Conservation (phyloP, 768 basidiomycete genomes). For the Russula foetens region DNA sequence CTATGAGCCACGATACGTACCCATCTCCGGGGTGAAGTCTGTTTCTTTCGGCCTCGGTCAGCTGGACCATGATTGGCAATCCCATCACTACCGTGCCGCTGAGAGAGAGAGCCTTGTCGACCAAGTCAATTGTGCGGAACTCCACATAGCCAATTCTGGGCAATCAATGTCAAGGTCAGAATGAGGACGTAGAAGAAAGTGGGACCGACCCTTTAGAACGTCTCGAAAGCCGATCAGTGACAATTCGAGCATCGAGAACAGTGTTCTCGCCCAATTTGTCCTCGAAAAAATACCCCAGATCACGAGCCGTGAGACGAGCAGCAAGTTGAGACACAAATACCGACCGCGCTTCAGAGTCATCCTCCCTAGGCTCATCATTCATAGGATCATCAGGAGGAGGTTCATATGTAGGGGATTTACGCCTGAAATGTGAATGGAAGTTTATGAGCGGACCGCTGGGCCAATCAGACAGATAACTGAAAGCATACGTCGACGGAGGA, state of each 20-base stretch:
- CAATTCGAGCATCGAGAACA: constrained; percentile 93
- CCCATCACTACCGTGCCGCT: constrained; percentile 98
- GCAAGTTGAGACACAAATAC: constrained; percentile 98
- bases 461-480: constrained; percentile 8
- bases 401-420: constrained; percentile 67
- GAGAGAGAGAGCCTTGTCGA: constrained; percentile 83
- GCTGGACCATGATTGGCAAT: constrained; percentile 91
- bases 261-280: constrained; percentile 89
- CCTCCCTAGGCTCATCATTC: constrained; percentile 89
- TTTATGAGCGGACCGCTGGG: neutral
- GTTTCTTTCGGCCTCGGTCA: constrained; percentile 95
- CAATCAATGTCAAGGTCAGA: neutral
- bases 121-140: constrained; percentile 82
- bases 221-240: constrained; percentile 89
- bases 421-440: constrained; percentile 32
- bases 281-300: constrained; percentile 98
- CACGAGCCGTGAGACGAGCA: constrained; percentile 91
- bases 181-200: neutral
- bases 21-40: constrained; percentile 82
- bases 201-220: constrained; percentile 89
- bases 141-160: constrained; percentile 92
- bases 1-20: constrained; percentile 35
- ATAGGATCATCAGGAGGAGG: constrained; percentile 53
- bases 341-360: constrained; percentile 96
- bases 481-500: constrained; percentile 39